phyloP scores from a whole-genome alignment of 768 basidiomycete species.

The Pluteus cervinus region DNA sequence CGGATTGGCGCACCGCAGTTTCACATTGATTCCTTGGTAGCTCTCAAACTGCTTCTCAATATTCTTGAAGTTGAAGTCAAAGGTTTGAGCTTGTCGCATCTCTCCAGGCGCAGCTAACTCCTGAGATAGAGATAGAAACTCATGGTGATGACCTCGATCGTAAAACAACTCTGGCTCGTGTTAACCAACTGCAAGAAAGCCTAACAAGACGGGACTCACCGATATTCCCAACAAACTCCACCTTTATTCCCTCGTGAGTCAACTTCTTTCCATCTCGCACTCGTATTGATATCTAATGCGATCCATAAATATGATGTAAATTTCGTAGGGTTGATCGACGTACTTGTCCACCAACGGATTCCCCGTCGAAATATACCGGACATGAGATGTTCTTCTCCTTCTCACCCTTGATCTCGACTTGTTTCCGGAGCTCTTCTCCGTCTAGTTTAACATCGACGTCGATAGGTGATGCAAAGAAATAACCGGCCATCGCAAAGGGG shows the following conservation, averaged over 20 bases:
- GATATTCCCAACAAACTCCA: constrained; percentile 95
- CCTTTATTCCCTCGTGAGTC: constrained; percentile 93
- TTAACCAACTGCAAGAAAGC: neutral
- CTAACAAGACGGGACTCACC: constrained; percentile 41
- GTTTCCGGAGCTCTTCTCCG: constrained; percentile 81
- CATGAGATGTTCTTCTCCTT: constrained; percentile 82
- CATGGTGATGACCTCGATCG: constrained; percentile 96
- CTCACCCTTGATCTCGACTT: constrained; percentile 84
- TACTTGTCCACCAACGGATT: constrained; percentile 86
- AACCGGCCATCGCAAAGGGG: constrained; percentile 60
- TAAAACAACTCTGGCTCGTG: constrained; percentile 74
- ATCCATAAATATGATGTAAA: neutral
- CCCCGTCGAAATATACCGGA: constrained; percentile 95
- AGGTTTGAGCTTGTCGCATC: constrained; percentile 93
- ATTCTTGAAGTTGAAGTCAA: constrained; percentile 97
- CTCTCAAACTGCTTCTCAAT: constrained; percentile 99
- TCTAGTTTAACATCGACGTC: constrained; percentile 88
- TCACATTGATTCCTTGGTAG: constrained; percentile 97
- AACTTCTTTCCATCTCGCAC: constrained; percentile 94
- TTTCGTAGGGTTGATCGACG: constrained; percentile 5
- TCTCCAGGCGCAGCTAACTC: constrained; percentile 96
- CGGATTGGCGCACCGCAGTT: constrained; percentile 65
- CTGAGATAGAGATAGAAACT: constrained; percentile 92
- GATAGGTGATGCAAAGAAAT: constrained; percentile 88
- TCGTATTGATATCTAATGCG: constrained; percentile 67